Conservation (phyloP, 192 early-diverging fungal genomes). For the Coemansia sp. region DNA sequence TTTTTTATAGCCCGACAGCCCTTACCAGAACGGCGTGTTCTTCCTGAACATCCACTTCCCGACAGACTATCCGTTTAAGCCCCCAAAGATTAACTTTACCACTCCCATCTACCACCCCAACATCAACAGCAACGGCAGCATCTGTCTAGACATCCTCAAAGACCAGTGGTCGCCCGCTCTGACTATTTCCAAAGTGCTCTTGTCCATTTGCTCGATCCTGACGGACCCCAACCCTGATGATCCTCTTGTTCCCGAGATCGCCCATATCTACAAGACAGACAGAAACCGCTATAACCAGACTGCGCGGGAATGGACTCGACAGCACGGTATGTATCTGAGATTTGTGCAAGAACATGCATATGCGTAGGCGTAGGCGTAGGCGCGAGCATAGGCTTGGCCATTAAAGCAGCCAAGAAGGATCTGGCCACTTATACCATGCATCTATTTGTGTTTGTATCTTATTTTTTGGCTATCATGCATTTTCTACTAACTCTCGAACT, state of each 20-base stretch:
- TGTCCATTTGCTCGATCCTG: slow-evolving; percentile 98
- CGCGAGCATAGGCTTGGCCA: too few relatives aligned
- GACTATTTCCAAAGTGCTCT: slow-evolving; percentile 96
- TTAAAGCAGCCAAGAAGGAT: background rate
- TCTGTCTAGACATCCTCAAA: slow-evolving; percentile 96
- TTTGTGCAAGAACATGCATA: too few relatives aligned
- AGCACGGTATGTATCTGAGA: slow-evolving; percentile 62
- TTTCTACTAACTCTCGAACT: background rate
- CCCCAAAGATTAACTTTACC: slow-evolving; percentile 96
- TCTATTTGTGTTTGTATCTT: background rate
- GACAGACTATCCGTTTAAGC: slow-evolving; percentile 97
- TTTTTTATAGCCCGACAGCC: slow-evolving; percentile 76
- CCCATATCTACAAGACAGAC: slow-evolving; percentile 97
- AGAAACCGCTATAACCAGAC: slow-evolving; percentile 80
- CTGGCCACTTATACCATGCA: background rate
- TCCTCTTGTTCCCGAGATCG: slow-evolving; percentile 97
- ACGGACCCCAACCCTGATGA: slow-evolving; percentile 98
- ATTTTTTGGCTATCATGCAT: background rate
- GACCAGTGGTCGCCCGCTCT: slow-evolving; percentile 99
- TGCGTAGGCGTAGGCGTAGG: too few relatives aligned
- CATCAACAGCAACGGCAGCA: slow-evolving; percentile 97
- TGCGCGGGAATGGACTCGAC: slow-evolving; percentile 93
- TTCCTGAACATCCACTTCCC: slow-evolving; percentile 98
- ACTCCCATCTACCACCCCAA: slow-evolving; percentile 98
- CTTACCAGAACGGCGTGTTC: slow-evolving; percentile 93